Base-by-base conservation (phyloP, 2,329 filamentous ascomycete species). In the Xylaria sp. region DNA sequence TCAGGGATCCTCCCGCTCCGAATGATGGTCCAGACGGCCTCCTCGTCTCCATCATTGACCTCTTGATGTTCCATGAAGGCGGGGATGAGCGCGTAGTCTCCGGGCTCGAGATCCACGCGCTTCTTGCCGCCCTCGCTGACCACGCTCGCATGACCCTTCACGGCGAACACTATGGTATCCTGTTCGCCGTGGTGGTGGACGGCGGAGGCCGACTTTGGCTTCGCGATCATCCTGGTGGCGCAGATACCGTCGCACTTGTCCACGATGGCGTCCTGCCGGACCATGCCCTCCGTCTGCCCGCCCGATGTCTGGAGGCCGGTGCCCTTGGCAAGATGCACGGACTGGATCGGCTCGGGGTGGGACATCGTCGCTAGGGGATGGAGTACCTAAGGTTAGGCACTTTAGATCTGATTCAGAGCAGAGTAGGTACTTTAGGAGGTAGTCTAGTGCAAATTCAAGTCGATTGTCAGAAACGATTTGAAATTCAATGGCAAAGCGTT, bases 41-140 rank as follows among this genome's bases (percentile, higher is more conserved):
- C 78, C 52, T 79, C 77, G 53, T 82, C 79, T 11, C 75, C 73
- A 39, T 83, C 78, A 57, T 84, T 83, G 44, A 81, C 75, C 64
- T 83, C 81, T 64, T 82, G 78, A 63, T 83, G 80, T 63, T 83
- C 78, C 45, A 75, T 71, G 56, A 69, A 81, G 2, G 79, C 78
- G 2, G 80, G 81, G 39, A 83, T 82, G 19, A 82, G 66, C 0
- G 78, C 78, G 63, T 77, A 83, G 63, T 83, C 80, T 0, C 80
- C 80, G 0, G 78, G 76, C 18, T 64, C 67, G 9, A 84, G 67
- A n/a, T 76, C 68, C 46, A 78, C 72, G 40, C 74, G 72, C 57
- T 75, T 77, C 24, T 68, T 69, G 18, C 79, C 79, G 13, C 75
- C 72, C 17, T 79, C 76, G 46, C 74, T 78, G 20, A 83, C 74